These are phyloP conservation scores for Picochlorum costavermella DNA, from an alignment of 139 green algal species.

Conservation along the genomic window DNA sequence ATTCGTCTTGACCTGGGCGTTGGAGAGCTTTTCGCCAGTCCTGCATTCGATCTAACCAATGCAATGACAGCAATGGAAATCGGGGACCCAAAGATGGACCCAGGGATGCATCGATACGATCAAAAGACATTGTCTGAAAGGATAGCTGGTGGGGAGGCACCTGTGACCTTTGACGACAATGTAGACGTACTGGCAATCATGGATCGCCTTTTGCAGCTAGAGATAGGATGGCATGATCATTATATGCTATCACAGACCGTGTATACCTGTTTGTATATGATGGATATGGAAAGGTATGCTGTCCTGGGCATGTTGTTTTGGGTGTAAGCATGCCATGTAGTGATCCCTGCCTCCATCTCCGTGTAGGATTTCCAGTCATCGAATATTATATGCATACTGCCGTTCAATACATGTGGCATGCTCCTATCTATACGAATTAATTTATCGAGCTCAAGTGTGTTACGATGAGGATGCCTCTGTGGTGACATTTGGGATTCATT, in stretches of 20 bases:
- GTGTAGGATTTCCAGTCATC: not conserved
- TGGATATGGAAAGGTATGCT: constrained; percentile 47
- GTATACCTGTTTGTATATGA: constrained; percentile 79
- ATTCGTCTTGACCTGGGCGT: constrained; percentile 33
- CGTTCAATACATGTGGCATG: constrained; percentile 36
- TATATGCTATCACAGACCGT: constrained; percentile 68
- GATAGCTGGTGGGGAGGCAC: constrained; percentile 37
- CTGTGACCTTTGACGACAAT: constrained; percentile 22
- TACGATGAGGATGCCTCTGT: constrained; percentile 49
- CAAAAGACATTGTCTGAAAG: constrained; percentile 30
- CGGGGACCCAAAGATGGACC: constrained; percentile 85
- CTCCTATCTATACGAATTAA: constrained; percentile 40
- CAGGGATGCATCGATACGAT: constrained; percentile 34
- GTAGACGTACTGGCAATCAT: constrained; percentile 35
- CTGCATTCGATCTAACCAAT: constrained; percentile 79
- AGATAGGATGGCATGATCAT: constrained; percentile 67
- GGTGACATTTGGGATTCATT: constrained; percentile 40
- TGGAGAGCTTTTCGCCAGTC: constrained; percentile 65
- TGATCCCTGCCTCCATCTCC: too few relatives aligned
- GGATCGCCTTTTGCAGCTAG: constrained; percentile 45
- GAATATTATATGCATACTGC: constrained; percentile 4
- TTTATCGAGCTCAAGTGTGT: constrained; percentile 43
- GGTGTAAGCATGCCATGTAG: too few relatives aligned
- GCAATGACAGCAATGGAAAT: constrained; percentile 86
- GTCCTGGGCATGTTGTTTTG: not conserved